Conservation (phyloP, 345 rosid species). For the Eucalyptus grandis region DNA sequence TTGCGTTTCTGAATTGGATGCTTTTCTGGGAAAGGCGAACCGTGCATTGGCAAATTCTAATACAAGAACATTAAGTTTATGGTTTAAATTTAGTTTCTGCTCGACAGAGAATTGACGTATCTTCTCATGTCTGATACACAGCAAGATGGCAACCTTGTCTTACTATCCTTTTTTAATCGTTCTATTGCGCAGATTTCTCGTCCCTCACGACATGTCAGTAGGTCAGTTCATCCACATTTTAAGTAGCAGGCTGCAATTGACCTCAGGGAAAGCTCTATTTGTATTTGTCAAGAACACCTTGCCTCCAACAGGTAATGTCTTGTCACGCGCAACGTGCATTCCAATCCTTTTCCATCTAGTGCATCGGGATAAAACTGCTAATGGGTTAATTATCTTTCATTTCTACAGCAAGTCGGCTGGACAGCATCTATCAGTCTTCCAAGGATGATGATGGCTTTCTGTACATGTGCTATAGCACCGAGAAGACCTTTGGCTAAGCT, state of each 20-base stretch:
- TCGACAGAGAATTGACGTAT: not conserved
- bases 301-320: conserved; percentile 60
- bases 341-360: not conserved
- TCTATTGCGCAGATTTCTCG: conserved; percentile 39
- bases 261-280: conserved; percentile 67
- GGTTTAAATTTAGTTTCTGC: not conserved
- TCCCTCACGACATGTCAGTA: conserved; percentile 82
- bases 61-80: not conserved
- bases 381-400: not conserved
- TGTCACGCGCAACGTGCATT: not conserved
- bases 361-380: not conserved
- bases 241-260: conserved; percentile 50
- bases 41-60: not conserved
- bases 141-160: not conserved
- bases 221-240: conserved; percentile 84
- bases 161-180: not conserved
- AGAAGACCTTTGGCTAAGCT: conserved; percentile 56
- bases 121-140: not conserved
- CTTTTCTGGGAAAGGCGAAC: not conserved
- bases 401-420: conserved; percentile 56
- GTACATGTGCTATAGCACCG: conserved; percentile 86
- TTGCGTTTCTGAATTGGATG: not conserved
- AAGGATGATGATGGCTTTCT: conserved; percentile 91
- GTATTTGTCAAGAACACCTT: conserved; percentile 74
- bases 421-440: conserved; percentile 56